A percentile compares a stretch with the other conserved stretches of the same genome.
Conservation (phyloP, 495 filamentous ascomycete species). For the Podospora pseudocomata region DNA sequence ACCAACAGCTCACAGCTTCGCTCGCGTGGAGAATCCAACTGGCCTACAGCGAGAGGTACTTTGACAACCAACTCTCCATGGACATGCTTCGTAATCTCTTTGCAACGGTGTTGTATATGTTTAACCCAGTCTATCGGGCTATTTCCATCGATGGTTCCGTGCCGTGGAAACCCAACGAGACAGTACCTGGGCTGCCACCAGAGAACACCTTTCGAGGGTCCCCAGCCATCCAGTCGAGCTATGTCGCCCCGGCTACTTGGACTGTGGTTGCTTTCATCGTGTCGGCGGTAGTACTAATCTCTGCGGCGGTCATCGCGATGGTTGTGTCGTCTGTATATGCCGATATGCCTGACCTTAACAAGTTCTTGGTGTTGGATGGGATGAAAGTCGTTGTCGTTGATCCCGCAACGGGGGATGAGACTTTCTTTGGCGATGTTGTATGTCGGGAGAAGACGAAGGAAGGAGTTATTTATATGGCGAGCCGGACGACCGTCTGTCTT, state of each 20-base stretch:
- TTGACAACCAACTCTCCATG: background rate
- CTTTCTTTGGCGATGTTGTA: background rate
- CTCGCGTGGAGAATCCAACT: background rate
- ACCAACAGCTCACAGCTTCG: background rate
- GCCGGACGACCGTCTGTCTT: background rate
- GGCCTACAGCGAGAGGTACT: background rate
- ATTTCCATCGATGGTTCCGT: background rate
- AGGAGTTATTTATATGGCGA: background rate
- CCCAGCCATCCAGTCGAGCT: background rate
- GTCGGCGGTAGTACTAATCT: background rate
- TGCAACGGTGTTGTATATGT: background rate
- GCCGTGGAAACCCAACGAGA: background rate
- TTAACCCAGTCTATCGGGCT: background rate
- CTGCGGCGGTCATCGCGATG: background rate
- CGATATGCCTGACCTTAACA: background rate
- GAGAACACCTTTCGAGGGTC: background rate
- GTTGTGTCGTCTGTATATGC: background rate
- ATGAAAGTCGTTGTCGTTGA: background rate
- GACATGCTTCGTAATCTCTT: background rate
- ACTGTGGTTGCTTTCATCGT: background rate
- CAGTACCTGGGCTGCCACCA: background rate
- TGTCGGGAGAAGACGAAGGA: background rate
- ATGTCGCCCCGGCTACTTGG: background rate
- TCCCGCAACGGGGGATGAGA: background rate
- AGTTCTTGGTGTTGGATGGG: background rate